These are phyloP conservation scores for Avena eriantha DNA, from an alignment of 176 grass and related monocot species.

Conservation along the genomic window DNA sequence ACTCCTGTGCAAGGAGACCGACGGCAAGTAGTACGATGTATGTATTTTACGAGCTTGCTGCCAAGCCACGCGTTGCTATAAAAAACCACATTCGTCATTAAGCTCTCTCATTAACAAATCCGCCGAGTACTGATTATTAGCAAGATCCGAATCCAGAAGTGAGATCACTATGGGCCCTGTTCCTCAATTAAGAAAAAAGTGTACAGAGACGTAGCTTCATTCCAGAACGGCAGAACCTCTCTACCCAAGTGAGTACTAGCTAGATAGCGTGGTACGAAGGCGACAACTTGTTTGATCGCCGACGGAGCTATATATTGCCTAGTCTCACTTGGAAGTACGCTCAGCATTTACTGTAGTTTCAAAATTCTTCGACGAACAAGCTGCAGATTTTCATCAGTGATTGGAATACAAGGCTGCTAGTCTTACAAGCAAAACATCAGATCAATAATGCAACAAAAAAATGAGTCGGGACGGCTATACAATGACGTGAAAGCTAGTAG, in stretches of 20 bases:
- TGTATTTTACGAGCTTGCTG: slow-evolving; percentile 26
- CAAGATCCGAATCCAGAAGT: not conserved
- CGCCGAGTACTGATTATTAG: not conserved
- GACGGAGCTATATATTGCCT: not conserved
- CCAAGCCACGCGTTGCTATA: slow-evolving; percentile 20
- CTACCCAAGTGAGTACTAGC: not conserved
- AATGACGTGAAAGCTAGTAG: too few relatives aligned
- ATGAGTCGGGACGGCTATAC: too few relatives aligned
- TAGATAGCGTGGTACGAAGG: not conserved
- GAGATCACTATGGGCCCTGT: not conserved
- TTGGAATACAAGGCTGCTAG: too few relatives aligned
- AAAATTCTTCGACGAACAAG: too few relatives aligned
- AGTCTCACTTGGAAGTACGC: not conserved
- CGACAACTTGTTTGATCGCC: not conserved
- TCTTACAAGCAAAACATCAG: too few relatives aligned
- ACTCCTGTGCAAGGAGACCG: not conserved
- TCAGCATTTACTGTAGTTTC: not conserved
- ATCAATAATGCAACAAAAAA: too few relatives aligned
- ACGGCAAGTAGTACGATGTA: not conserved
- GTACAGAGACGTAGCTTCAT: not conserved
- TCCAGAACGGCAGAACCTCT: not conserved
- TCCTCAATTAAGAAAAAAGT: too few relatives aligned
- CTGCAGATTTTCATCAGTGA: too few relatives aligned
- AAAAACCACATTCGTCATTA: not conserved
- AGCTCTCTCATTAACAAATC: not conserved